Evolutionary conservation across 2,329 filamentous ascomycete genomes (phyloP), one percentile per base, ranked within the genome.

Genomic region (Sporothrix brunneoviolacea): DNA sequence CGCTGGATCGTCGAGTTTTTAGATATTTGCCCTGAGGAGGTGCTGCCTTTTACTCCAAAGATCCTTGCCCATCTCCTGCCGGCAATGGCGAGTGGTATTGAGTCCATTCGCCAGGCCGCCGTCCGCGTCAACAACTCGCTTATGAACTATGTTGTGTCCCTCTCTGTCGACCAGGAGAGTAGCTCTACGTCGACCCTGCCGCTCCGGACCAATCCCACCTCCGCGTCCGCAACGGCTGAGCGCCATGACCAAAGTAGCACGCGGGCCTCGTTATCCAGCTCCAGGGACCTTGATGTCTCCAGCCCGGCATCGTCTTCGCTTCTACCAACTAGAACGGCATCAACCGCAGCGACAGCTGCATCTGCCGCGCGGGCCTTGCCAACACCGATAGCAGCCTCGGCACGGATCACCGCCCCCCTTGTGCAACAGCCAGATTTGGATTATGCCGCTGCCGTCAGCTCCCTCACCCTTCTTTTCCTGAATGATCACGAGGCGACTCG

Each of bases 401-500:
- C 18, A 5, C 33, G 39, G 15, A 36, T 28, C 2, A 22, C 27
- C 3, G 61, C 66, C 13, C 70, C 71, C 2, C 30, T 19, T 4
- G 9, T 38, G 32, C 70, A 72, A 10, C 76, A 79, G 51, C 74
- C 80, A 10, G 89, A 95, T 62, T 76, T 98, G n/a, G 91, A 98
- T 68, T 98, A 97, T 64, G 88, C 91, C 33, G 90, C 90, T 16
- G 91, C 93, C 5, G 93, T 98, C 43, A 94, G 86, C 66, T 93
- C 91, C 8, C 76, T 98, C 36, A 98, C 91, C 0, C 70, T 97
- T 8, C 82, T 97, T 48, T 97, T 98, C 61, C 72, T 98, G 47
- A 96, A 98, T 62, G 91, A 98, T 60, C 89, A 97, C 62, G 94
- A 98, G 70, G 90, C 88, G 24, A 98, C 93, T 2, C 82, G 93